Evolutionary conservation across 768 basidiomycete genomes (phyloP), one percentile per base, ranked within the genome.

Genomic region (Pleurotus salmoneostramineus): DNA sequence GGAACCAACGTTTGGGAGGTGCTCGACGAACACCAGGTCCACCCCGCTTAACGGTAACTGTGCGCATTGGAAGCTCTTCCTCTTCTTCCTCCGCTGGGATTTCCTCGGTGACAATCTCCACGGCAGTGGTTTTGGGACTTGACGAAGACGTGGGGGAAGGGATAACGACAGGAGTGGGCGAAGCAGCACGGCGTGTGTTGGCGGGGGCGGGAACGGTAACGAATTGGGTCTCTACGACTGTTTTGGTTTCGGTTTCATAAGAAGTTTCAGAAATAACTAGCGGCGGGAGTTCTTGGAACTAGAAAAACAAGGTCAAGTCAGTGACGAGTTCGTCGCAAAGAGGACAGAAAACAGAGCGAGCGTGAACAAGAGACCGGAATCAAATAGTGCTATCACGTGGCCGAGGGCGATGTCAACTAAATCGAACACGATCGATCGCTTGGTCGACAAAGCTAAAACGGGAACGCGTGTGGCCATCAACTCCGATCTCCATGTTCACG

Each of bases 201-300:
- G 89, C 86, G 61, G 91, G 90, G 31, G 88, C 82, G 47, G 88
- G 89, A 61, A 88, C 81, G 54, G 83, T 83, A 65, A 88, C 80
- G 61, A 85, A 84, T 71, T 86, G 73, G 56, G 85, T 85, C 70
- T 83, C 76, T 60, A 88, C 74, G 56, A 87, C 73, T 46, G 83
- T 88, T 75, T 83, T 86, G 61, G 83, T 87, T 75, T 83, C 77
- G 48, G 82, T 77, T 74, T 83, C 82, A 63, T 80, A 79, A 55
- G 72, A 70, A 56, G 72, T 70, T 72, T 78, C 76, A 61, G 76
- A 73, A 64, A 77, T 70, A 57, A 79, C 68, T 59, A 77, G 64
- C 33, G 79, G 74, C 51, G 79, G 79, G 58, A 80, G 75, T 68
- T 79, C 78, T 66, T 76, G 66, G 63, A 76, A 77, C 70, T 77